Evolutionary conservation across 768 basidiomycete genomes (phyloP), one percentile per base, ranked within the genome.

Genomic region (Termitomyces titanicus): DNA sequence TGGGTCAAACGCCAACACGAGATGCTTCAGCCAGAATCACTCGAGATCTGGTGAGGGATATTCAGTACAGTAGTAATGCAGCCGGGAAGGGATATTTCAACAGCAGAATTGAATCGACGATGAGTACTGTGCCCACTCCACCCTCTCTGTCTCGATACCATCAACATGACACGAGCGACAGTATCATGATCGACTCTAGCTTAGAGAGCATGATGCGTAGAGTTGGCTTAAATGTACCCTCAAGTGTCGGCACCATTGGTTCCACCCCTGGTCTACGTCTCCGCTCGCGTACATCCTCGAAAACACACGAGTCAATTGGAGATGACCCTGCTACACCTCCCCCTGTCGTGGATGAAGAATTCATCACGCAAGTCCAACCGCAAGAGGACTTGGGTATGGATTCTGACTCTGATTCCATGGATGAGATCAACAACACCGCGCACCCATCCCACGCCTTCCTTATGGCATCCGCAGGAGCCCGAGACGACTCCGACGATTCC

Each of bases 391-490:
- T 66, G 5, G 77, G 76, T 50, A 69, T 71, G 5, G 80, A 83
- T 58, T 83, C 80, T 1, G 80, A 83, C 60, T 84, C 83, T 2
- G 85, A 86, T 64, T 83, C 82, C 25, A 71, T 83, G 51, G 81
- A 81, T 55, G 81, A 83, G 39, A 70, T 81, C 47, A 76, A 81
- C 62, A 77, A 79, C 63, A 78, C 83, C 3, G 79, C 77, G 4
- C 82, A 85, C 59, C 87, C 88, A 1, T 87, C 86, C 9, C 83
- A 82, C 1, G 86, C 86, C 1, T 89, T 91, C 69, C 71, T 91
- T 3, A 80, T 88, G 74, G 85, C 82, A 3, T 74, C 78, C 13
- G 56, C 62, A 49, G 56, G 37, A 58, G 69, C 72, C 2, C 64
- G 63, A 33, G 61, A 61, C 17, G 77, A 74, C 33, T 70, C 72